These are phyloP conservation scores for Arbutus unedo DNA, from an alignment of 148 eudicot species.

Conservation along the genomic window DNA sequence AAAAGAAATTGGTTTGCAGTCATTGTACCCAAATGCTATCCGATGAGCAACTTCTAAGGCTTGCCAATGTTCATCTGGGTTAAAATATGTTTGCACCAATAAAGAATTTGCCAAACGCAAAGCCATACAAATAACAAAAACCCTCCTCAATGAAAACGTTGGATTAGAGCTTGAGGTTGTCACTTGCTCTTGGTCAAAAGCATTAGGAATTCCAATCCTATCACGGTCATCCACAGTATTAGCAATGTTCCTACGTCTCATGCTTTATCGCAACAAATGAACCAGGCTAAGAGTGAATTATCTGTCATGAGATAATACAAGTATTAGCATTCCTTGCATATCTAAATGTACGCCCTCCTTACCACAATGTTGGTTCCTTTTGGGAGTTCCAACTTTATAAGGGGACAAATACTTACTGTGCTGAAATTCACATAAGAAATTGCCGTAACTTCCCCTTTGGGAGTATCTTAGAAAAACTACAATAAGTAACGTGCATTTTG, in stretches of 20 bases:
- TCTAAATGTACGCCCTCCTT: neutral
- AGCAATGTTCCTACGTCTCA: constrained; percentile 51
- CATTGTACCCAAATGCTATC: constrained; percentile 63
- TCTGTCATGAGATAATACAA: neutral
- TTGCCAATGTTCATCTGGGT: constrained; percentile 99
- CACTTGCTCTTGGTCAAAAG: constrained; percentile 20
- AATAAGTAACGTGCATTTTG: neutral
- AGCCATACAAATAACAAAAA: constrained; percentile 52
- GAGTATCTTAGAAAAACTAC: neutral
- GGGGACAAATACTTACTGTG: neutral
- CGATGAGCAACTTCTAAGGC: constrained; percentile 90
- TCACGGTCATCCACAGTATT: constrained; percentile 13
- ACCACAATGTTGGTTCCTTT: neutral
- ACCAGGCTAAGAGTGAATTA: neutral
- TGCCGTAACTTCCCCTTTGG: neutral
- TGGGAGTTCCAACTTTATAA: neutral
- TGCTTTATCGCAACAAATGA: constrained; percentile 23
- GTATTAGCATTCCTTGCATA: neutral
- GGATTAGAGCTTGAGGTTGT: constrained; percentile 11
- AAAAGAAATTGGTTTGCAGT: neutral
- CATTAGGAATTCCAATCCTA: constrained; percentile 12
- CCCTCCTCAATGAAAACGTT: constrained; percentile 37
- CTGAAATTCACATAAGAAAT: neutral
- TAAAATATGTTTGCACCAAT: constrained; percentile 84
- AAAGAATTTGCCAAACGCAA: constrained; percentile 60